phyloP scores from a whole-genome alignment of 208 protist species.

The Trypanosoma theileri region DNA sequence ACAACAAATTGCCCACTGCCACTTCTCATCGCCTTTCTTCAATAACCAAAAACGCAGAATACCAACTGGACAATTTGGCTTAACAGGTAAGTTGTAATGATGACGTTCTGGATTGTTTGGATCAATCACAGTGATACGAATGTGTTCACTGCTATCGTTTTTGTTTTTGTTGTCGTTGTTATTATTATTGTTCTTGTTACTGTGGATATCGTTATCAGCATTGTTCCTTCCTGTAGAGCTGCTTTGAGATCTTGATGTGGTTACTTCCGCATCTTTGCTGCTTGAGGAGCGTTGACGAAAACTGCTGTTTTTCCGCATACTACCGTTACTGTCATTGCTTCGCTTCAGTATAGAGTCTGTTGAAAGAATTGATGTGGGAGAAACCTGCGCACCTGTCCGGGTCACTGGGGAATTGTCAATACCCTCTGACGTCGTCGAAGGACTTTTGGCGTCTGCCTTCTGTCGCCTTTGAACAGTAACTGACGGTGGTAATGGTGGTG shows the following conservation, averaged over 20 bases:
- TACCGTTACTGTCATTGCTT: neutral
- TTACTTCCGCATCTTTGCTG: too few species aligned
- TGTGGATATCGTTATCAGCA: neutral
- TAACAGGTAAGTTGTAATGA: slow-evolving; percentile 53
- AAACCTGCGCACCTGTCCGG: too few species aligned
- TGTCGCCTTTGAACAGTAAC: too few species aligned
- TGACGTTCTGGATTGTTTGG: slow-evolving; percentile 34
- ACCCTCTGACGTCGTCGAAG: too few species aligned
- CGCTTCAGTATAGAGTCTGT: neutral
- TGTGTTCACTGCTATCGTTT: neutral
- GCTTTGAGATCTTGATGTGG: too few species aligned
- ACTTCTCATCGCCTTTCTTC: slow-evolving; percentile 23
- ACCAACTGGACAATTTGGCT: slow-evolving; percentile 41
- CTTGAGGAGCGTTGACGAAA: too few species aligned
- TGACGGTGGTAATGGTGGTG: too few species aligned
- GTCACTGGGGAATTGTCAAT: too few species aligned
- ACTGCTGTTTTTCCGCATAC: too few species aligned
- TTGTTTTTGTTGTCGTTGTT: slow-evolving; percentile 4
- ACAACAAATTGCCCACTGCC: slow-evolving; percentile 28
- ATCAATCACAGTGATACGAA: slow-evolving; percentile 59
- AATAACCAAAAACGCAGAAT: slow-evolving; percentile 46
- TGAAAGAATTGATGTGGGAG: slow-evolving; percentile 2
- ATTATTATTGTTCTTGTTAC: neutral
- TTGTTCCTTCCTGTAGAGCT: too few species aligned
- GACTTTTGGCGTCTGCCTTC: too few species aligned